These are phyloP conservation scores for Stagonosporopsis tanaceti DNA, from an alignment of 2,329 filamentous ascomycete species.

Conservation along the genomic window DNA sequence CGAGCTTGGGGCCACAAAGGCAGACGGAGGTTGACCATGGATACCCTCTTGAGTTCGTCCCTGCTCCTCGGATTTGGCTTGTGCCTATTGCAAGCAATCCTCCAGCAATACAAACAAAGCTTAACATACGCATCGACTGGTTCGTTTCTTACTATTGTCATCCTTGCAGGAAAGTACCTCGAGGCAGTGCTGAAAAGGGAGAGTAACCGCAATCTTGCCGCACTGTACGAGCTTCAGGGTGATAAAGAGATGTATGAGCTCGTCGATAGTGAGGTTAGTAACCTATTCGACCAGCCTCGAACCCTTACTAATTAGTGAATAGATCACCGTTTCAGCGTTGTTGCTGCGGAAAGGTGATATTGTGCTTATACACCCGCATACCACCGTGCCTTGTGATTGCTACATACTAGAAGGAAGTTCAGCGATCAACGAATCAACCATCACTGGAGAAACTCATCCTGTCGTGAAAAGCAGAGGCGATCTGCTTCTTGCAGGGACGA, in stretches of 20 bases:
- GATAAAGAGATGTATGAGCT: slow-evolving; percentile 8
- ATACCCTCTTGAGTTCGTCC: slow-evolving; percentile 12
- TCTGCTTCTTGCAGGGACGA: slow-evolving; percentile 18
- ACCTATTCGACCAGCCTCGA: neutral
- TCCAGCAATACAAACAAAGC: neutral
- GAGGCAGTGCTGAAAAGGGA: slow-evolving; percentile 13
- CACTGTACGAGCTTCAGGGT: slow-evolving; percentile 16
- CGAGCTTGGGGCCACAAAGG: slow-evolving; percentile 3
- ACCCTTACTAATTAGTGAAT: neutral
- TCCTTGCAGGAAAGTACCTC: slow-evolving; percentile 12
- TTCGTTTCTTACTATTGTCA: slow-evolving; percentile 8
- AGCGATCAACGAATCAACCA: slow-evolving; percentile 17
- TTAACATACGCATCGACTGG: slow-evolving; percentile 3
- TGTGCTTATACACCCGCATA: slow-evolving; percentile 10
- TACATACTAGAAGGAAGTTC: slow-evolving; percentile 17
- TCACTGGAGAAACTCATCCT: slow-evolving; percentile 20
- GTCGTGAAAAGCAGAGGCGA: slow-evolving; percentile 16
- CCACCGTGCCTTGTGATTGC: slow-evolving; percentile 20
- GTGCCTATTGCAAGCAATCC: neutral
- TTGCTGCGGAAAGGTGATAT: slow-evolving; percentile 17
- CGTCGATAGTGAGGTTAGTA: neutral
- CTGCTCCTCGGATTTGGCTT: slow-evolving; percentile 4
- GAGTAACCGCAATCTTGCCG: slow-evolving; percentile 10
- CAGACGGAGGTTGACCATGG: neutral
- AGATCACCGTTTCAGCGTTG: slow-evolving; percentile 1